Evolutionary conservation across 805 yeast genomes (phyloP).

Genomic region (Blastobotrys terrestris): DNA sequence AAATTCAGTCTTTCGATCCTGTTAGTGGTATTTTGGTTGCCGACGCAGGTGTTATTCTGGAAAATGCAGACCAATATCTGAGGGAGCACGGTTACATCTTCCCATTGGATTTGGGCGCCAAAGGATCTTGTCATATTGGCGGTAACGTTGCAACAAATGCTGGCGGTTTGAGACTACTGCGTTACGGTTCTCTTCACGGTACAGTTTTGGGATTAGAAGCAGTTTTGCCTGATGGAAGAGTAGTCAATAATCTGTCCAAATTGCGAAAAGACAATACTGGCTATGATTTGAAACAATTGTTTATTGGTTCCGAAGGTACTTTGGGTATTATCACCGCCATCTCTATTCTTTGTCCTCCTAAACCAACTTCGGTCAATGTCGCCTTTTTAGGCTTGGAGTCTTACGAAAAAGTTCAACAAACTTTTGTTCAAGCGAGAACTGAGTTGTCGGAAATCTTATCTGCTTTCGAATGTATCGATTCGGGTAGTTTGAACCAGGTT

Average conservation of each 20-base stretch:
- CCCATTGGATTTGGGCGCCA: conserved; percentile 93
- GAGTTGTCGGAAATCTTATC: conserved; percentile 82
- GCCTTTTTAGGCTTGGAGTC: conserved; percentile 79
- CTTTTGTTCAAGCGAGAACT: conserved; percentile 68
- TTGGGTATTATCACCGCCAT: conserved; percentile 87
- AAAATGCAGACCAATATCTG: conserved; percentile 71
- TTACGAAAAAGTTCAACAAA: conserved; percentile 77
- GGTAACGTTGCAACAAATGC: conserved; percentile 96
- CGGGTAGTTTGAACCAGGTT: conserved; percentile 44
- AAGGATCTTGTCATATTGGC: conserved; percentile 94
- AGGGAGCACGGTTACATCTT: conserved; percentile 82
- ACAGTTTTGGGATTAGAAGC: conserved; percentile 86
- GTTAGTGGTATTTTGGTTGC: conserved; percentile 80
- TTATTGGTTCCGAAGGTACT: conserved; percentile 93
- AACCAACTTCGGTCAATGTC: conserved; percentile 80
- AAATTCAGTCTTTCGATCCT: conserved; percentile 73
- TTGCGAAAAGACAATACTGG: conserved; percentile 95
- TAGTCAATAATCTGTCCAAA: conserved; percentile 72
- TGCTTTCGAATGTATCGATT: conserved; percentile 93
- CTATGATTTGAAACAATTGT: conserved; percentile 83
- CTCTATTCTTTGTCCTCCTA: conserved; percentile 81
- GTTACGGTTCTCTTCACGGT: conserved; percentile 92
- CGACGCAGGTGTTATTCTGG: conserved; percentile 88
- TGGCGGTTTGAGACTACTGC: conserved; percentile 81
- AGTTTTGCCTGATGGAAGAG: conserved; percentile 84